Base-by-base conservation (phyloP, 805 yeast species). In the Saturnispora gosingensis region DNA sequence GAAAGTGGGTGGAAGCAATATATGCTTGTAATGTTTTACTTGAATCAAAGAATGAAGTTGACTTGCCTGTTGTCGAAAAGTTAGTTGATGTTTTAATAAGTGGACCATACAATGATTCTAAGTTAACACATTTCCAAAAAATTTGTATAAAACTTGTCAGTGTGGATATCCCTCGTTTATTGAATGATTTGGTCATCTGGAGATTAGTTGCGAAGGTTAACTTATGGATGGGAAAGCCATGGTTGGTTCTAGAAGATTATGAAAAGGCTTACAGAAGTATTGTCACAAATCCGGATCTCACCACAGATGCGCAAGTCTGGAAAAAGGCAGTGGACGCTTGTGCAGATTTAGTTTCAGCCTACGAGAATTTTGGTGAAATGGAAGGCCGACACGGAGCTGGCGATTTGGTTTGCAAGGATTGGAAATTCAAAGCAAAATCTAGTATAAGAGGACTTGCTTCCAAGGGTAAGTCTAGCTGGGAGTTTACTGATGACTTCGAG, bases 1-100 rank as follows among this genome's bases (percentile, higher is more conserved):
- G 78, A n/a, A 86, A 87, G 61, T 93, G 98, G 97, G 82, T 78
- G 55, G 96, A 88, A 53, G 97, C 86, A 3, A 71, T 90, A 18
- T 67, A 78, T 35, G 97, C 96, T 0, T 75, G 84, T n/a, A 76
- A 73, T 54, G 78, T 80, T 56, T 67, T 89, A 42, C 71, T 86
- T 15, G 76, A 74, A 30, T 67, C 83, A 35, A 80, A 78, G 54
- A 76, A 76, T 48, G 78, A 74, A n/a, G 72, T 89, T 50, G 96
- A 90, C 61, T 66, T 86, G 20, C 84, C 89, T 5, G 76, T 89
- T 4, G 72, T 89, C 38, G 91, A 87, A 59, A 81, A 80, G 59
- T 70, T 90, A 53, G 85, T 80, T 5, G 88, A 82, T 52, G 67
- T 83, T 22, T 71, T 90, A 46, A 74, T 81, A 1, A 78, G 77